Conservation (phyloP, 1,284 basidiomycete genomes). For the Heterobasidion occidentale region DNA sequence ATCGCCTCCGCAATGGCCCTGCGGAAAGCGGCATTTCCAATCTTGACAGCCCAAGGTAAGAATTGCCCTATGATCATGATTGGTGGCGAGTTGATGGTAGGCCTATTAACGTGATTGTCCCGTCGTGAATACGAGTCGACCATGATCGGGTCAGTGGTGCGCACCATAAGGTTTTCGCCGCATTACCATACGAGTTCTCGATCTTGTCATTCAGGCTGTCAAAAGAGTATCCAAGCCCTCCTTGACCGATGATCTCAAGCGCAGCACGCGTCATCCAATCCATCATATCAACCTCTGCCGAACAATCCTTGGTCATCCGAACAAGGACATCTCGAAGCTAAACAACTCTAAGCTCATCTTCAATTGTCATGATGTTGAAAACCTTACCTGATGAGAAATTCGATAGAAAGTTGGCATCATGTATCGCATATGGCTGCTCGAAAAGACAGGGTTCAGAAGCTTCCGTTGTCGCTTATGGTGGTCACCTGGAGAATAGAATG, state of each 20-base stretch:
- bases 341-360: background rate
- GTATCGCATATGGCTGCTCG: slow-evolving; percentile 16
- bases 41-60: slow-evolving; percentile 8
- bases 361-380: background rate
- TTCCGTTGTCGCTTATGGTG: slow-evolving; percentile 18
- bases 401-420: slow-evolving; percentile 17
- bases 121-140: background rate
- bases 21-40: slow-evolving; percentile 15
- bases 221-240: slow-evolving; percentile 27
- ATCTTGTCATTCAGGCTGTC: slow-evolving; percentile 17
- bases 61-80: slow-evolving; percentile 28
- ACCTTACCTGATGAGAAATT: slow-evolving; percentile 13
- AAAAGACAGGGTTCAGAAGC: slow-evolving; percentile 20
- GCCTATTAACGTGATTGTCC: background rate
- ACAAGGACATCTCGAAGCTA: background rate
- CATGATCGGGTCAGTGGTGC: slow-evolving; percentile 9
- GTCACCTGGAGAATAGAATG: slow-evolving; percentile 2
- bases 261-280: slow-evolving; percentile 24
- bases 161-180: slow-evolving; percentile 18
- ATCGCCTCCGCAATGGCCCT: slow-evolving; percentile 21
- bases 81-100: slow-evolving; percentile 10
- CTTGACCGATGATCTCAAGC: slow-evolving; percentile 16
- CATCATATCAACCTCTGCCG: background rate
- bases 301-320: background rate
- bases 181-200: slow-evolving; percentile 19